Base-by-base conservation (phyloP, 345 rosid genomes). In the Isatis tinctoria region DNA sequence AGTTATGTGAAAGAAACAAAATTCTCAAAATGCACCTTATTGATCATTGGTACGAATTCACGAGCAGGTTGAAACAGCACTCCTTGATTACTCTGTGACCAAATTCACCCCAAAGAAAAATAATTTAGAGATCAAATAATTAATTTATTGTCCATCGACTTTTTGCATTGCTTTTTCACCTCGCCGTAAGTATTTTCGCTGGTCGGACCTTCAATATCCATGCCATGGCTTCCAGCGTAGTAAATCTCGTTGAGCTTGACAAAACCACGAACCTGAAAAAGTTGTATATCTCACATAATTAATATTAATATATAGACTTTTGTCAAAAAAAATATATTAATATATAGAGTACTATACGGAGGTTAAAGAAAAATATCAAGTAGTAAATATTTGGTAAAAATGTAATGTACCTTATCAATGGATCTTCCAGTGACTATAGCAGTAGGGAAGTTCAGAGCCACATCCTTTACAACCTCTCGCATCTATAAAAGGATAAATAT, bases 171-270 rank as follows among this genome's bases (percentile, higher is more conserved):
- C 52, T 36, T 54, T 28, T 27, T 48, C 27, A 74, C 78, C 83
- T 83, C 84, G 54, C 75, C 71, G 83, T 83, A 74, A 67, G 48
- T 78, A 67, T 61, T 39, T 30, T 71, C 82, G 65, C 77, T 84
- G 5, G 89, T 78, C 63, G 99, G 99, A 10, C 91, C 94, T 79
- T 83, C 88, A 54, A 95, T 96, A 84, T 96, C 99, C 98, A 96
- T 96, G n/a, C 99, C 99, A 71, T 96, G 99, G 78, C 99, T 96
- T 18, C 96, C 98, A 0, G 99, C 99, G 60, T 96, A 96, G 67
- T 92, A 90, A 47, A 96, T 88, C 69, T 75, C 99, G 1, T 83
- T 82, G 60, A 96, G 70, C 79, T 85, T 81, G 8, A 96, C 98
- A 79, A 96, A 96, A 33, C 85, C 79, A 60, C 87, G 92, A 18